These are phyloP conservation scores for Yamagishiella unicocca DNA, from an alignment of 139 green algal genomes.

Conservation along the genomic window DNA sequence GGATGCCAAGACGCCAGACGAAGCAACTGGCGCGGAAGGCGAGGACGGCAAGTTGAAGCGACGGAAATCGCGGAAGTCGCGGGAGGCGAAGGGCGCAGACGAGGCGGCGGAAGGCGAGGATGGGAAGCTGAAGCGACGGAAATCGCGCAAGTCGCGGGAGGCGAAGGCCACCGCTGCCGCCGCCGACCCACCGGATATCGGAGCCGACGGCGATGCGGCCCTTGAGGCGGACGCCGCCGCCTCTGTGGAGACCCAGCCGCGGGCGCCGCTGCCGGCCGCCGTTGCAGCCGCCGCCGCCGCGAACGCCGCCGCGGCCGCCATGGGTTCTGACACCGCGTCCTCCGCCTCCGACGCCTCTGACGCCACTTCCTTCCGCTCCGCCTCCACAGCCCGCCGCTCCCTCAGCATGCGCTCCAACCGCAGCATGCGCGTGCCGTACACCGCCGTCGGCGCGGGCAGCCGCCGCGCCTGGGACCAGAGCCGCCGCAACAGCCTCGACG, in stretches of 20 bases:
- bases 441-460: background rate
- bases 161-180: background rate
- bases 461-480: slow-evolving; percentile 35
- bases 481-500: slow-evolving; percentile 4
- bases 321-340: background rate
- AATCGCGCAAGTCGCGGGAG: background rate
- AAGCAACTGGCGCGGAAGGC: background rate
- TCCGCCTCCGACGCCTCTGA: background rate
- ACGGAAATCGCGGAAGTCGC: slow-evolving; percentile 2
- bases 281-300: slow-evolving; percentile 7
- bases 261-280: background rate
- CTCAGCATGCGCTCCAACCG: background rate
- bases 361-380: background rate
- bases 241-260: background rate
- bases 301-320: slow-evolving; percentile 12
- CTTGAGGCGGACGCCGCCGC: background rate
- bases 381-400: background rate
- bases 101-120: background rate
- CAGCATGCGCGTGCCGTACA: background rate
- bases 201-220: background rate
- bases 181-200: background rate
- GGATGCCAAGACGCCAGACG: background rate
- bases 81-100: background rate
- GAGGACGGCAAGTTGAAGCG: background rate
- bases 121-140: background rate